A percentile compares a stretch with the other conserved stretches of the same genome.
Conservation (phyloP, 176 grass and related monocot genomes). For the Carex cristatella region DNA sequence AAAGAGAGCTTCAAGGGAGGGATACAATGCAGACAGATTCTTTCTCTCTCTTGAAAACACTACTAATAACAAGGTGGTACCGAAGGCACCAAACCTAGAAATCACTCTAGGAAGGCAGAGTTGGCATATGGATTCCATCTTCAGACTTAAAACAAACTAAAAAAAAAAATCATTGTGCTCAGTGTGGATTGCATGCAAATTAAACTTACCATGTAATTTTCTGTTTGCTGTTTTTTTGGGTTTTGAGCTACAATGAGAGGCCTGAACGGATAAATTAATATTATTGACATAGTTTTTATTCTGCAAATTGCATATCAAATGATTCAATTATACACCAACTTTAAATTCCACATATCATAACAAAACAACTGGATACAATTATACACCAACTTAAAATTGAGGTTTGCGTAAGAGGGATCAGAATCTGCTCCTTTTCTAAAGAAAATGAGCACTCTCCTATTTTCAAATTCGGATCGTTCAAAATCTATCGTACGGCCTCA, state of each 20-base stretch:
- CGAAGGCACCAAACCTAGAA: conserved; percentile 50
- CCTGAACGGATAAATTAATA: neutral
- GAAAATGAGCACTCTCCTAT: too few species aligned
- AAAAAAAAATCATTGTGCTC: neutral
- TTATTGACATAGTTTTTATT: conserved; percentile 6
- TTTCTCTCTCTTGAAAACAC: neutral
- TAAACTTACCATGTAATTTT: neutral
- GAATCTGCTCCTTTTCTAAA: too few species aligned
- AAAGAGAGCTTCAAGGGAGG: conserved; percentile 14
- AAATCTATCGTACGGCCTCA: too few species aligned
- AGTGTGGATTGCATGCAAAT: conserved; percentile 7
- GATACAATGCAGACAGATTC: neutral
- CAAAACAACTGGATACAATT: neutral
- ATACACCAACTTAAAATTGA: neutral
- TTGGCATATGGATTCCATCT: conserved; percentile 36
- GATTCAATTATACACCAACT: neutral
- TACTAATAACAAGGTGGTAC: conserved; percentile 20
- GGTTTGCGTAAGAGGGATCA: neutral
- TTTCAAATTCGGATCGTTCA: too few species aligned
- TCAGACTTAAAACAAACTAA: conserved; percentile 19
- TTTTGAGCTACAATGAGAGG: neutral
- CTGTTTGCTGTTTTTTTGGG: neutral
- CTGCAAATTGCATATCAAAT: neutral
- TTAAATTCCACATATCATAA: neutral
- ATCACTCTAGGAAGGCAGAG: conserved; percentile 72